phyloP scores from a whole-genome alignment of 129 eudicot genomes.

The Lactuca saligna region DNA sequence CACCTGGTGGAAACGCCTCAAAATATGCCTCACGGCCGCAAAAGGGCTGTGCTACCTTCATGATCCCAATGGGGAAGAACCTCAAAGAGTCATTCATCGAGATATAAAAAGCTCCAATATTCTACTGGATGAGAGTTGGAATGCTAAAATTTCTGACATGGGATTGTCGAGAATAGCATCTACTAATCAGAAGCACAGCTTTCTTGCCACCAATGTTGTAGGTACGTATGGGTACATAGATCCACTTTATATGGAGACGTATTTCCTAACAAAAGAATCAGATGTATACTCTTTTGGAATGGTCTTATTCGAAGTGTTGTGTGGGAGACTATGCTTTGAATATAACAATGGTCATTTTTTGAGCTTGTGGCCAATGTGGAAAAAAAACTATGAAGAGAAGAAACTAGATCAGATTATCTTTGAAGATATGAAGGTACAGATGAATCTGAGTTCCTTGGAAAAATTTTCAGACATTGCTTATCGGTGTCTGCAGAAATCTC shows the following conservation, averaged over 20 bases:
- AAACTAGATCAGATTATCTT: not conserved
- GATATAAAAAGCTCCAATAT: not conserved
- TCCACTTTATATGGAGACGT: not conserved
- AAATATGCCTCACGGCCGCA: not conserved
- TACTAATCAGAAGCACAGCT: not conserved
- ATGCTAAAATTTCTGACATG: not conserved
- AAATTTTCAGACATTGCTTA: not conserved
- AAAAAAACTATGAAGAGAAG: not conserved
- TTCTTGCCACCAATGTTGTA: not conserved
- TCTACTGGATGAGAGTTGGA: not conserved
- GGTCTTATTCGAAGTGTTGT: not conserved
- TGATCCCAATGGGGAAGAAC: not conserved
- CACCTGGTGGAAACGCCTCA: not conserved
- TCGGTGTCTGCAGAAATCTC: not conserved
- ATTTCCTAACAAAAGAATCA: not conserved
- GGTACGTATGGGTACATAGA: not conserved
- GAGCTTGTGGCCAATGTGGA: not conserved
- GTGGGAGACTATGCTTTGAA: not conserved
- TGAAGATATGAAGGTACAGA: not conserved
- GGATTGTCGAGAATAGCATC: not conserved
- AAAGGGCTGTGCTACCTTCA: not conserved
- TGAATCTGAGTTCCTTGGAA: not conserved
- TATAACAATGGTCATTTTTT: not conserved
- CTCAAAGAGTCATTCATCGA: not conserved
- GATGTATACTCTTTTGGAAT: not conserved